phyloP scores from a whole-genome alignment of 768 basidiomycete genomes.

The Boletus insuetus region DNA sequence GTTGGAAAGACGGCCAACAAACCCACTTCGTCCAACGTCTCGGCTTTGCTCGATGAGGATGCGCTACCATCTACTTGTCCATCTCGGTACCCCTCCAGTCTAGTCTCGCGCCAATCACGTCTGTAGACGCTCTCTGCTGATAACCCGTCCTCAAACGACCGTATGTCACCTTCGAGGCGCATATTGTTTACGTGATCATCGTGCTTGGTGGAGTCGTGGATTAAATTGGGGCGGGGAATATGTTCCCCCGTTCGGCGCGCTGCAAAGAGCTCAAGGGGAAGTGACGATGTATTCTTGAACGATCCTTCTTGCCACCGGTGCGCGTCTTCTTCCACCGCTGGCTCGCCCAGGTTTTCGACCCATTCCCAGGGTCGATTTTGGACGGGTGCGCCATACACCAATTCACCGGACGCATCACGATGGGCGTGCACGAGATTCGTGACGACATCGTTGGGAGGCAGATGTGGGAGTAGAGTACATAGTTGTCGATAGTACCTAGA shows the following conservation, averaged over 20 bases:
- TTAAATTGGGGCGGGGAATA: conserved; percentile 17
- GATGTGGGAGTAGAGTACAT: conserved; percentile 53
- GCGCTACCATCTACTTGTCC: conserved; percentile 10
- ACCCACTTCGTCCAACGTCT: conserved; percentile 31
- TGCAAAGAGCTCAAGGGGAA: conserved; percentile 71
- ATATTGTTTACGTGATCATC: conserved; percentile 23
- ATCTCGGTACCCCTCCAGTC: conserved; percentile 34
- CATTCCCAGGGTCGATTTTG: conserved; percentile 85
- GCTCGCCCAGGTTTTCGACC: conserved; percentile 68
- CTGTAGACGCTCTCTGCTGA: conserved; percentile 62
- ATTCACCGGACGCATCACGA: conserved; percentile 50
- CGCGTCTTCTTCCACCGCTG: conserved; percentile 42
- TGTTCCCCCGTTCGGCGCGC: conserved; percentile 65
- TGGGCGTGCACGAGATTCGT: conserved; percentile 57
- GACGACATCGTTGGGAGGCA: conserved; percentile 50
- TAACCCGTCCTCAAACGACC: conserved; percentile 65
- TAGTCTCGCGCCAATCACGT: conserved; percentile 76
- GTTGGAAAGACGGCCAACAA: conserved; percentile 24
- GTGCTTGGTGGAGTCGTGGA: background rate
- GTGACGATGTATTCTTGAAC: conserved; percentile 65
- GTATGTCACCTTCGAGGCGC: conserved; percentile 43
- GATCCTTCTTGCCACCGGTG: conserved; percentile 41
- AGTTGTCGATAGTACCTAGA: conserved; percentile 56
- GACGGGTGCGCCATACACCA: conserved; percentile 51
- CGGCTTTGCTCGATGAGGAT: conserved; percentile 13